Evolutionary conservation across 2,329 filamentous ascomycete species (phyloP).

Genomic region (Dothistroma septosporum): DNA sequence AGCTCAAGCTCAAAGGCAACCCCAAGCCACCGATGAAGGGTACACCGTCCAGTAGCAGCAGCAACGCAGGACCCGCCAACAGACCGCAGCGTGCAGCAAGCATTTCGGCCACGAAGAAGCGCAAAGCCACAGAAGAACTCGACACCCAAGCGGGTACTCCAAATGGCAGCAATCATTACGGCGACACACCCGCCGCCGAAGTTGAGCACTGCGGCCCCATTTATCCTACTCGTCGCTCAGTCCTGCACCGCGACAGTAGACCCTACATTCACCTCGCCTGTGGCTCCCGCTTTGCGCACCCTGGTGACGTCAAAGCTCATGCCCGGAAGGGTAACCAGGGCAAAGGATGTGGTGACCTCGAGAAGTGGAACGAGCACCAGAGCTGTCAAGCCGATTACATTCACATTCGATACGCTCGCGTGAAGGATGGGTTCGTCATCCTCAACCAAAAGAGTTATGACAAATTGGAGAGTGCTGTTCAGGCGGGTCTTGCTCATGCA

Average conservation of each 20-base stretch:
- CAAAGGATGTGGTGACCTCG: slow-evolving; percentile 6
- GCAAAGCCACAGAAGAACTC: not conserved
- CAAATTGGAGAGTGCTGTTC: slow-evolving; percentile 22
- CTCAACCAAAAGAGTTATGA: slow-evolving; percentile 23
- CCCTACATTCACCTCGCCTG: slow-evolving; percentile 29
- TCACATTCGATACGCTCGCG: slow-evolving; percentile 20
- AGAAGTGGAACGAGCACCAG: slow-evolving; percentile 4
- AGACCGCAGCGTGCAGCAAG: not conserved
- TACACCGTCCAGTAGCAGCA: not conserved
- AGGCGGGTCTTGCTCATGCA: slow-evolving; percentile 9
- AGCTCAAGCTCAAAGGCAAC: not conserved
- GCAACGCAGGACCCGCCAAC: not conserved
- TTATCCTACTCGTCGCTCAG: slow-evolving; percentile 21
- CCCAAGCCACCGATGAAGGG: not conserved
- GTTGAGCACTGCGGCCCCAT: slow-evolving; percentile 21
- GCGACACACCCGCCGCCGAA: slow-evolving; percentile 1
- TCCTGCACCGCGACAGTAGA: slow-evolving; percentile 19
- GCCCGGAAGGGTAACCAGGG: slow-evolving; percentile 15
- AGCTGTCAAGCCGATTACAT: slow-evolving; percentile 13
- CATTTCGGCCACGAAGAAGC: not conserved
- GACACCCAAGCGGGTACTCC: not conserved
- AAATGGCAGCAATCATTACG: slow-evolving; percentile 4
- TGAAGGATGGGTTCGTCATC: slow-evolving; percentile 24
- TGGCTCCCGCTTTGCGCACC: slow-evolving; percentile 23
- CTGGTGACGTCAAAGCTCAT: slow-evolving; percentile 26